A percentile compares a stretch with the other conserved stretches of the same genome.
These are phyloP conservation scores for Aureobasidium namibiae DNA, from an alignment of 2,329 filamentous ascomycete genomes.

Conservation along the genomic window DNA sequence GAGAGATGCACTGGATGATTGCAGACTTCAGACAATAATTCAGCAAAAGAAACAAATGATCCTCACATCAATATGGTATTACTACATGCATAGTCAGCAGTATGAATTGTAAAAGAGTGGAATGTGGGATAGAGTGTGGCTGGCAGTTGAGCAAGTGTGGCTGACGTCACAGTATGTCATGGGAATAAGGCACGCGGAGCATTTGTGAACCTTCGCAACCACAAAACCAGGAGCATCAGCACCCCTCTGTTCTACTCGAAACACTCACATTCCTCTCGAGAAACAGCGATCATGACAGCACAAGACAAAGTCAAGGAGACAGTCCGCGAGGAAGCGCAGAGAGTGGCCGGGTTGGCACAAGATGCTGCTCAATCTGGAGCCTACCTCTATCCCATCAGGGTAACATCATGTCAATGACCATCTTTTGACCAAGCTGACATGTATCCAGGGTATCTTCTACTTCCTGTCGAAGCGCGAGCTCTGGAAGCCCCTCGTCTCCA, in stretches of 20 bases:
- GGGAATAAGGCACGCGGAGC: not conserved
- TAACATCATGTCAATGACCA: constrained; percentile 20
- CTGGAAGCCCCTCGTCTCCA: constrained; percentile 51
- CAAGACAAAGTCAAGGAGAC: constrained; percentile 47
- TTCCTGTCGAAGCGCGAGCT: constrained; percentile 50
- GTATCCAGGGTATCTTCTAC: constrained; percentile 49
- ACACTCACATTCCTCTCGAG: not conserved
- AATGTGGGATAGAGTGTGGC: not conserved
- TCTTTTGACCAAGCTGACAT: not conserved
- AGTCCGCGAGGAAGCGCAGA: constrained; percentile 61
- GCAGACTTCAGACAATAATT: not conserved
- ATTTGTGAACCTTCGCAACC: not conserved
- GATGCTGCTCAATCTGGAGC: constrained; percentile 68
- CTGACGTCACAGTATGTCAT: not conserved
- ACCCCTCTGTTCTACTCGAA: not conserved
- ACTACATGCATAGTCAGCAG: too few species aligned
- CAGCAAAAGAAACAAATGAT: not conserved
- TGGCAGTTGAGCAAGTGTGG: not conserved
- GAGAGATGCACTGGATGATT: constrained; percentile 37
- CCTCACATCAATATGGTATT: not conserved
- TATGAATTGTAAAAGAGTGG: not conserved
- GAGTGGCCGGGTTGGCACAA: constrained; percentile 53
- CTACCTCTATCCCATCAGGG: constrained; percentile 79
- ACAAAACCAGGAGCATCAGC: not conserved
- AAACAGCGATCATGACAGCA: constrained; percentile 8